Evolutionary conservation across 2,329 filamentous ascomycete species (phyloP).

Genomic region (Pleomassaria siparia): DNA sequence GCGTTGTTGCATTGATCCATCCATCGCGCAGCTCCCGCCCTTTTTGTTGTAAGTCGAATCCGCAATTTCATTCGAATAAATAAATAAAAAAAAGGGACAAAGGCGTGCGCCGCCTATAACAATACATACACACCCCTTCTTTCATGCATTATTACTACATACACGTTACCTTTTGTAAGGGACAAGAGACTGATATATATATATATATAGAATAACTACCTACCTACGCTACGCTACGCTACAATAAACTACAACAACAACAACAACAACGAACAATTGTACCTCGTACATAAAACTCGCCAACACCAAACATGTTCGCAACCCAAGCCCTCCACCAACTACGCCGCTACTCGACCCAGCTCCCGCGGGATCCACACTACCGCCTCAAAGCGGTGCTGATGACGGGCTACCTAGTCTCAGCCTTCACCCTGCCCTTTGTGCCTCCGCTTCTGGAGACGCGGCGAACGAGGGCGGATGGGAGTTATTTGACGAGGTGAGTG

Average conservation of each 20-base stretch:
- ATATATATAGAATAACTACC: neutral
- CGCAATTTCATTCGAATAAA: too few relatives aligned
- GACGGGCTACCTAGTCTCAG: constrained; percentile 41
- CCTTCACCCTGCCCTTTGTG: constrained; percentile 44
- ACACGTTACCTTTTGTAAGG: too few relatives aligned
- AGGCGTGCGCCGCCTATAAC: constrained; percentile 7
- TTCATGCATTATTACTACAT: too few relatives aligned
- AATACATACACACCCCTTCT: too few relatives aligned
- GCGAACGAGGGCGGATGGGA: constrained; percentile 40
- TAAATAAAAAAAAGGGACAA: constrained; percentile 8
- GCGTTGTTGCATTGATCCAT: too few relatives aligned
- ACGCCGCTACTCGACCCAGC: constrained; percentile 39
- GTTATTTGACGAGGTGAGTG: constrained; percentile 41
- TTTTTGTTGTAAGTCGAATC: constrained; percentile 7
- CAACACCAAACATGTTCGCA: constrained; percentile 27
- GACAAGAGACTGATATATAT: too few relatives aligned
- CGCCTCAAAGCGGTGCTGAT: constrained; percentile 38
- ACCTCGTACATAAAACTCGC: neutral
- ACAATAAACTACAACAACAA: constrained; percentile 1
- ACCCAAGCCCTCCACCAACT: constrained; percentile 34
- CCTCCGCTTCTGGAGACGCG: constrained; percentile 42
- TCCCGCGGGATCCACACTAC: constrained; percentile 39
- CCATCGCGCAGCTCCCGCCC: constrained; percentile 13
- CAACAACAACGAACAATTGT: neutral
- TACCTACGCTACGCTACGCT: neutral